Percentiles rank a stretch among this genome's conserved stretches.
Conservation (phyloP, 331 rosid genomes). For the Quercus lobata region DNA sequence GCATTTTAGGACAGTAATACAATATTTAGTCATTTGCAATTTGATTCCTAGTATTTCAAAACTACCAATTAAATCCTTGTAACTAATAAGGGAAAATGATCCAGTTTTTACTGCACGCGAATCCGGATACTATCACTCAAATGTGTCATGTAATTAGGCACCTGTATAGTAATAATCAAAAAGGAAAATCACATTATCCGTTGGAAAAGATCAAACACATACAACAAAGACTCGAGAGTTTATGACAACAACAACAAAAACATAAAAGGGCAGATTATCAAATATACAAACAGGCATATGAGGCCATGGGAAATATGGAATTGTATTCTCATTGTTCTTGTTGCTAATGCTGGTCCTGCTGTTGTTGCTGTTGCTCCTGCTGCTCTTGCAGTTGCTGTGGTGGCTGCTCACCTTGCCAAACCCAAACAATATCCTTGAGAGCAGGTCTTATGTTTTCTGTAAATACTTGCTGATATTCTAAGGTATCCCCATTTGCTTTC, state of each 20-base stretch:
- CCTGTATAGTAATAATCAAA: not conserved
- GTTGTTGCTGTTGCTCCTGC: conserved; percentile 21
- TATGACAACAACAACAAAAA: not conserved
- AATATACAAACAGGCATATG: not conserved
- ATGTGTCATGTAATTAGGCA: too few species aligned
- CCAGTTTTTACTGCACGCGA: too few species aligned
- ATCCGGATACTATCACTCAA: too few species aligned
- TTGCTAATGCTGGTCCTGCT: not conserved
- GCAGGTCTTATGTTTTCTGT: conserved; percentile 72
- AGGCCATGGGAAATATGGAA: not conserved
- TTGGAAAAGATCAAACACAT: not conserved
- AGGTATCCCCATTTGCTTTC: conserved; percentile 76
- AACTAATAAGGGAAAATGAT: too few species aligned
- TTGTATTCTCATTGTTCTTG: conserved; percentile 12
- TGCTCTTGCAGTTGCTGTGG: conserved; percentile 29
- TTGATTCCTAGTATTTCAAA: too few species aligned
- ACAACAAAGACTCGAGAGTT: not conserved
- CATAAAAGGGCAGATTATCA: not conserved
- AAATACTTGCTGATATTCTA: conserved; percentile 75
- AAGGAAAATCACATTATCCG: not conserved
- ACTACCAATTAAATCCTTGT: too few species aligned
- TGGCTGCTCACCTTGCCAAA: conserved; percentile 66
- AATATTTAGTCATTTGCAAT: too few species aligned
- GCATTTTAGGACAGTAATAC: too few species aligned
- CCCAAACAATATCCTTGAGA: conserved; percentile 84